Base-by-base conservation (phyloP, 139 green algal genomes). In the Pseudopediastrum boryanum region DNA sequence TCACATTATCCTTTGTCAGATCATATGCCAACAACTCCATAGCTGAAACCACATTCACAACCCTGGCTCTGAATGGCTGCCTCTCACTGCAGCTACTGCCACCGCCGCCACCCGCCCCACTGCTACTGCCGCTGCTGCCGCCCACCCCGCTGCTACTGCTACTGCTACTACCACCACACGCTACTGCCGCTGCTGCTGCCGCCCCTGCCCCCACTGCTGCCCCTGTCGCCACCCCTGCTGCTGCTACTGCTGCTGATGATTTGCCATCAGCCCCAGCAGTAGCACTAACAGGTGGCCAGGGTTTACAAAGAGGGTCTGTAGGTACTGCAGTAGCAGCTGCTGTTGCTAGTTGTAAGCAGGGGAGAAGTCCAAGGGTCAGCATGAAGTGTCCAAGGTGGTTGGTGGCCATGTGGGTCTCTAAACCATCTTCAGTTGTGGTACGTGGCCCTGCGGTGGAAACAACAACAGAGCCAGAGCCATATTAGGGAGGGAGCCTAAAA, bases 321-420 rank as follows among this genome's bases (percentile, higher is more conserved):
- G n/a, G n/a, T 2, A 1, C 10, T 41, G 21, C 54, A 19, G 65
- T 41, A 12, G n/a, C 25, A 21, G 25, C 29, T 19, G 35, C 43
- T 0, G 84, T 85, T 10, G 64, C 83, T 0, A 54, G 46, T 2
- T 67, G 69, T 52, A 97, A 73, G 13, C 74, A 65, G 3, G 93
- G 92, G 64, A 97, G 77, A 52, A 96, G 84, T 48, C 89, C 78
- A 38, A 96, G 71, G 0, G 90, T 94, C 25, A 97, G 85, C 50
- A 95, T 84, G 81, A 94, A 96, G 72, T 93, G 92, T 16, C 85
- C 88, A 35, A 97, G 74, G 84, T 95, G 86, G 88, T 97, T 97
- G 64, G 86, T 92, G 13, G 84, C 90, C 84, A 96, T 89, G 84
- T 97, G 93, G 25, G 82, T 48, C 73, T 97, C 93, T 61, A 94